Base-by-base conservation (phyloP, 306 rosid species). In the Dryas octopetala region DNA sequence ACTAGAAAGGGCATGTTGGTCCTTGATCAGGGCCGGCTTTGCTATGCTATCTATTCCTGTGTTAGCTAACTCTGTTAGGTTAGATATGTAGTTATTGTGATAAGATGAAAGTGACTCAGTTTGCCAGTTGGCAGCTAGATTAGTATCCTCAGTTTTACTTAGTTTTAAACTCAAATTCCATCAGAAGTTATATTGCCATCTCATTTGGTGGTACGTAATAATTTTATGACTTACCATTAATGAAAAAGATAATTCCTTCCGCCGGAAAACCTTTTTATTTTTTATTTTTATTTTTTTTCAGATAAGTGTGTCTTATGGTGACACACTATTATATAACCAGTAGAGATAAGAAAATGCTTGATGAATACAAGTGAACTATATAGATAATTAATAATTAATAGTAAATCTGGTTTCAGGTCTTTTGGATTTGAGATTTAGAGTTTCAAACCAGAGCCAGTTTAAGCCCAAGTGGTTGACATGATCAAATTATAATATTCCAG, bases 381-480 rank as follows among this genome's bases (percentile, higher is more conserved):
- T 43, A 12, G 28, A 53, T 60, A 60, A 41, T 68, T 68, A 32
- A 0, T 17, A 8, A 46, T 76, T 65, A 67, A 65, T 70, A 49
- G 69, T 77, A 47, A 40, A 53, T 60, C 78, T 78, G 84, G 75
- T 83, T 80, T 78, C 79, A 51, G 79, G 75, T 80, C 50, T 72
- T 59, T 75, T 75, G 55, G 16, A 58, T 75, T 82, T 61, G 82
- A 75, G 78, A 65, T 82, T 68, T 46, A 65, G 28, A 74, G 74
- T 65, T 78, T 79, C 65, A 74, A 68, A 79, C 71, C 68, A 70
- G 62, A 45, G 28, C 48, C 71, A 77, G 54, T 77, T 26, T 77
- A 23, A 32, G 38, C 57, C 59, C 71, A 64, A 65, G 58, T 74
- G 55, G 67, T 81, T 81, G 68, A 73, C 54, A 28, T 44, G 48